phyloP scores from a whole-genome alignment of 78 protist genomes.

The Capsaspora owczarzaki region DNA sequence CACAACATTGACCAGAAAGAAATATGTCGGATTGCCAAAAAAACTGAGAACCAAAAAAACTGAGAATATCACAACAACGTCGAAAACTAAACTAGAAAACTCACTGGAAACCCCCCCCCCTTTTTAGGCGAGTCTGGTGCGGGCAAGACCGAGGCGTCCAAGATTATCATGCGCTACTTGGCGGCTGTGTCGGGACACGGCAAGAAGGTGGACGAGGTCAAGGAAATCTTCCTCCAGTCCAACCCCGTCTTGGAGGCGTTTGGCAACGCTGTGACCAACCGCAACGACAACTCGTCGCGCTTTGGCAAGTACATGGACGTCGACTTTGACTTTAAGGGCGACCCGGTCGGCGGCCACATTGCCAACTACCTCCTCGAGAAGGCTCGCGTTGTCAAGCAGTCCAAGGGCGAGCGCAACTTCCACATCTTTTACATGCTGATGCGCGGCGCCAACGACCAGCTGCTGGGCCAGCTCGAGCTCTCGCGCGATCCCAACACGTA shows the following conservation, averaged over 20 bases:
- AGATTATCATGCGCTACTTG: slow-evolving; percentile 77
- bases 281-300: slow-evolving; percentile 78
- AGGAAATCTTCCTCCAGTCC: slow-evolving; percentile 41
- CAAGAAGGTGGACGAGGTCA: slow-evolving; percentile 4
- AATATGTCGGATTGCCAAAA: too few species aligned
- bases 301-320: slow-evolving; percentile 83
- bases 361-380: slow-evolving; percentile 50
- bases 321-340: slow-evolving; percentile 71
- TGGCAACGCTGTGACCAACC: slow-evolving; percentile 86
- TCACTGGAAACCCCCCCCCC: too few species aligned
- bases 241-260: slow-evolving; percentile 86
- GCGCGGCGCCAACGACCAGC: neutral
- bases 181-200: slow-evolving; percentile 45
- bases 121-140: slow-evolving; percentile 39
- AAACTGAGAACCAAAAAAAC: too few species aligned
- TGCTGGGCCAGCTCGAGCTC: neutral
- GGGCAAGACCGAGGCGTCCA: slow-evolving; percentile 62
- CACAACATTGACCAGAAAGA: too few species aligned
- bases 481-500: neutral
- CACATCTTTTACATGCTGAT: slow-evolving; percentile 46
- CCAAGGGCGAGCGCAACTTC: slow-evolving; percentile 52
- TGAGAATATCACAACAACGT: too few species aligned
- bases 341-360: slow-evolving; percentile 56
- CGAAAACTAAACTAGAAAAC: too few species aligned
- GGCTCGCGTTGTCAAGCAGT: slow-evolving; percentile 33